Base-by-base conservation (phyloP, 2,329 filamentous ascomycete species). In the Fusarium ramigenum region DNA sequence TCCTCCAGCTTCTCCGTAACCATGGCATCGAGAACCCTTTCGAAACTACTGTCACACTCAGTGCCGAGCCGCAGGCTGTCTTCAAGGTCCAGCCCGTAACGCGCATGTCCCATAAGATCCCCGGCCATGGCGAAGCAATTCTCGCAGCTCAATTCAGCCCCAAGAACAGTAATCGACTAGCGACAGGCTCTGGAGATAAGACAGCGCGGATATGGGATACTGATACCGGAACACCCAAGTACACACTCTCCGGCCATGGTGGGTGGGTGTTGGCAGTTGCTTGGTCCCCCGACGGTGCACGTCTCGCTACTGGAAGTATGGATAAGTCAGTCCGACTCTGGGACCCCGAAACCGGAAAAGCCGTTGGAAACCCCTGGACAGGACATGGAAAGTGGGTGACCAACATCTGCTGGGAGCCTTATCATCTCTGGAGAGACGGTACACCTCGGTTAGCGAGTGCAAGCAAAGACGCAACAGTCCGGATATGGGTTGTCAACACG, bases 201-300 rank as follows among this genome's bases (percentile, higher is more conserved):
- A 98, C 95, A 4, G 96, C 95, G 1, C 87, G 96, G 63, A 92
- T 98, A 84, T 98, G 94, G 94, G 95, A 99, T 78, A 95, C 94
- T 54, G 94, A 98, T 78, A 98, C 95, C 0, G 95, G 95, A 53
- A 98, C 95, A 16, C 95, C 95, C 0, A 89, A 94, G 69, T 90
- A 93, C 82, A 98, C 95, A 0, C 84, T 98, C 54, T 93, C 94
- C 77, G 95, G 95, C 1, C 96, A 98, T 82, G 92, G 92, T 5
- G 93, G 75, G 15, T 98, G 95, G 95, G 95, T 98, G 7, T 83
- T 98, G 63, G 93, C 91, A 4, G 94, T 97, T 7, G 90, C 91
- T 61, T 98, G 94, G 90, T 95, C 93, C 19, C 94, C 95, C 0
- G 94, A 98, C 79, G 94, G 93, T 16, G 87, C 88, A 34, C 88